These are phyloP conservation scores for Penicilliopsis zonata DNA, from an alignment of 495 filamentous ascomycete species.

Conservation along the genomic window DNA sequence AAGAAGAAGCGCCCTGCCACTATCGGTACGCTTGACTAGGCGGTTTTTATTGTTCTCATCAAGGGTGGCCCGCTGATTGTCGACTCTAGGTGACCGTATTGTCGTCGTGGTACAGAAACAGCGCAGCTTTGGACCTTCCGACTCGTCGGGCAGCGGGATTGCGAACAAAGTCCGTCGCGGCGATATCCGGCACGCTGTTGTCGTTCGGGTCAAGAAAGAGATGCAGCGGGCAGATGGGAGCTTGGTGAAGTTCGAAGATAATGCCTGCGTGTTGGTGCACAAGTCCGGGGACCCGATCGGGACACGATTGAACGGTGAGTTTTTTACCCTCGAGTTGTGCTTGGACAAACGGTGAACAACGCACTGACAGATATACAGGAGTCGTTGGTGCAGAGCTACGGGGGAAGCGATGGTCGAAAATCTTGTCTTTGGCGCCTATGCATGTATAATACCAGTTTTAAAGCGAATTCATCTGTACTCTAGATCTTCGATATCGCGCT, in stretches of 20 bases:
- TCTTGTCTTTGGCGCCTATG: slow-evolving; percentile 89
- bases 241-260: slow-evolving; percentile 89
- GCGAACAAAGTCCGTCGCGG: slow-evolving; percentile 91
- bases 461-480: slow-evolving; percentile 17
- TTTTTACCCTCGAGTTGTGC: not conserved
- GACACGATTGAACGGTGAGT: slow-evolving; percentile 72
- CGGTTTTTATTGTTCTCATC: not conserved
- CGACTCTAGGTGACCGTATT: slow-evolving; percentile 72
- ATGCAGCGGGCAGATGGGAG: slow-evolving; percentile 77
- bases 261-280: slow-evolving; percentile 94
- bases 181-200: slow-evolving; percentile 91
- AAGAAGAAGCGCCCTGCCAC: slow-evolving; percentile 82
- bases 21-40: slow-evolving; percentile 55
- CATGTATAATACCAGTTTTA: slow-evolving; percentile 42
- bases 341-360: slow-evolving; percentile 1
- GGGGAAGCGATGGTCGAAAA: slow-evolving; percentile 91
- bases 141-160: slow-evolving; percentile 40
- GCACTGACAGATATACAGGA: slow-evolving; percentile 37
- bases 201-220: slow-evolving; percentile 84
- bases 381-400: slow-evolving; percentile 80
- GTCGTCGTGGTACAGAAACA: slow-evolving; percentile 97
- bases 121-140: slow-evolving; percentile 60
- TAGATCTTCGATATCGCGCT: not conserved
- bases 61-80: not conserved
- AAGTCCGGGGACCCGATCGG: slow-evolving; percentile 95